Evolutionary conservation across 768 basidiomycete genomes (phyloP).

Genomic region (Crucibulum laeve): DNA sequence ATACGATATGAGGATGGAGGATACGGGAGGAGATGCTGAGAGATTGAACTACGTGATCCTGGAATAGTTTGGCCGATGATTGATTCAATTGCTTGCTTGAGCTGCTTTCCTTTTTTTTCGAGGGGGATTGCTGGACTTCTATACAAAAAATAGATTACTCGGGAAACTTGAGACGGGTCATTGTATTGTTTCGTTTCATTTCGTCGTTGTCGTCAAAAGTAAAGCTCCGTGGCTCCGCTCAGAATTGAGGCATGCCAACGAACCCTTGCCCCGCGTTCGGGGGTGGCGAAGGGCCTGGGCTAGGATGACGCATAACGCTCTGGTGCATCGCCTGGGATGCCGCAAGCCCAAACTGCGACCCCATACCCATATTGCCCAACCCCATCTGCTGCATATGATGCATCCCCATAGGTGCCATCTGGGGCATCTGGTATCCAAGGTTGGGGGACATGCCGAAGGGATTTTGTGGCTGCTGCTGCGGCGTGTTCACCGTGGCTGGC

Average conservation of each 20-base stretch:
- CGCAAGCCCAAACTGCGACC: slow-evolving; percentile 45
- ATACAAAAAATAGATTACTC: too few relatives aligned
- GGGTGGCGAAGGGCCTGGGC: slow-evolving; percentile 48
- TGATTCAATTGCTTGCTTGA: too few relatives aligned
- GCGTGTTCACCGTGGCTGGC: slow-evolving; percentile 17
- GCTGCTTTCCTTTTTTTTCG: too few relatives aligned
- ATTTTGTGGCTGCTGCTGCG: slow-evolving; percentile 35
- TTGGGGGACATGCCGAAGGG: slow-evolving; percentile 49
- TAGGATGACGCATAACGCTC: slow-evolving; percentile 81
- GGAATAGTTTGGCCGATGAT: too few relatives aligned
- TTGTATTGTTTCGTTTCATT: too few relatives aligned
- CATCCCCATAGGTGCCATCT: slow-evolving; percentile 61
- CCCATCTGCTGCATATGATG: slow-evolving; percentile 50
- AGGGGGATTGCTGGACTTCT: too few relatives aligned
- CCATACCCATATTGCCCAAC: slow-evolving; percentile 34
- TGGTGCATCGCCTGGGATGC: slow-evolving; percentile 78
- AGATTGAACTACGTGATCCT: too few relatives aligned
- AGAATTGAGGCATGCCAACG: slow-evolving; percentile 31
- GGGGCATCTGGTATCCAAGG: slow-evolving; percentile 52
- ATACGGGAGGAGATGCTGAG: too few relatives aligned
- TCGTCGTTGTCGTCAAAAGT: not conserved
- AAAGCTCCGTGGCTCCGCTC: too few relatives aligned
- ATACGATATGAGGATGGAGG: too few relatives aligned
- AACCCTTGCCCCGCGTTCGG: slow-evolving; percentile 30
- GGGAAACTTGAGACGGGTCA: too few relatives aligned